Evolutionary conservation across 306 rosid species (phyloP).

Genomic region (Lupinus albus): DNA sequence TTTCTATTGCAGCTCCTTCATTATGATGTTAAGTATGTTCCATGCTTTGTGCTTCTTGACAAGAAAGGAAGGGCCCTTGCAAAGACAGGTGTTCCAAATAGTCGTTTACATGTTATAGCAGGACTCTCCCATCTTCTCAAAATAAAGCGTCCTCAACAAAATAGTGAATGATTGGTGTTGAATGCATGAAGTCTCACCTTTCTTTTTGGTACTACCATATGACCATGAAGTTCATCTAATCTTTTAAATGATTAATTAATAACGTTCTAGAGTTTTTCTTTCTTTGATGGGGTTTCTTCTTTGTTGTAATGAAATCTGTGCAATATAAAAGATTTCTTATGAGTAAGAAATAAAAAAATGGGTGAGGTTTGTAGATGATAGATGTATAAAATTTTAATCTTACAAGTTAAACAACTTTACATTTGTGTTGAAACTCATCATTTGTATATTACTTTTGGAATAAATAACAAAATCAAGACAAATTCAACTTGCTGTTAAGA

Average conservation of each 20-base stretch:
- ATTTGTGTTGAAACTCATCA: too few relatives aligned
- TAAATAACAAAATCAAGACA: too few relatives aligned
- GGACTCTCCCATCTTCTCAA: constrained; percentile 90
- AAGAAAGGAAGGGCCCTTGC: constrained; percentile 81
- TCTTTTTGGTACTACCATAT: not conserved
- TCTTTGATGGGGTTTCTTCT: not conserved
- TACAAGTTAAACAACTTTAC: too few relatives aligned
- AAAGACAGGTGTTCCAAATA: constrained; percentile 74
- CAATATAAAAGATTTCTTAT: not conserved
- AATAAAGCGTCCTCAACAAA: constrained; percentile 58
- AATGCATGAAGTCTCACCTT: constrained; percentile 14
- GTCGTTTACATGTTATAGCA: constrained; percentile 84
- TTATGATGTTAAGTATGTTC: constrained; percentile 82
- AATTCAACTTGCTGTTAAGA: too few relatives aligned
- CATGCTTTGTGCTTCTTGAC: constrained; percentile 87
- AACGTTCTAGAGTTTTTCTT: not conserved
- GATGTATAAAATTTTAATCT: too few relatives aligned
- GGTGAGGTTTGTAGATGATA: too few relatives aligned
- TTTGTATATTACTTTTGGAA: too few relatives aligned
- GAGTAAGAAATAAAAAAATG: not conserved
- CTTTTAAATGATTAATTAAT: too few relatives aligned
- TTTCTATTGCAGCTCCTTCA: constrained; percentile 71
- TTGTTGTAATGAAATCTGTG: constrained; percentile 14
- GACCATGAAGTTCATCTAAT: not conserved
- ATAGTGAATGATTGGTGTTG: constrained; percentile 13